A percentile compares a stretch with the other conserved stretches of the same genome.
Conservation (phyloP, 2,329 filamentous ascomycete genomes). For the Pseudogymnoascus sp. region DNA sequence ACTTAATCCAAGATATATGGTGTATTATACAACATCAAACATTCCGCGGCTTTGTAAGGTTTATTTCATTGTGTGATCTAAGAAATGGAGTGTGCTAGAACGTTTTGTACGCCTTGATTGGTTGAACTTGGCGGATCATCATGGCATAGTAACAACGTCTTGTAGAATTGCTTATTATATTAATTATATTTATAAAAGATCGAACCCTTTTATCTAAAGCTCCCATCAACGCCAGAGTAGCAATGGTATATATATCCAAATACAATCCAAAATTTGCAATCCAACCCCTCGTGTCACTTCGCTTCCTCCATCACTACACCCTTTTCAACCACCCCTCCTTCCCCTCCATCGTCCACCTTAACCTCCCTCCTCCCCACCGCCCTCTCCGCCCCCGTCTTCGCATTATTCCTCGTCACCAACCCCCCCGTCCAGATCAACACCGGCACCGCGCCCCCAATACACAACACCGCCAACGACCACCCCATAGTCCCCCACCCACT, state of each 20-base stretch:
- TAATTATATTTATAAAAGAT: neutral
- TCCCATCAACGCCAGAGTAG: neutral
- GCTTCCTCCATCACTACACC: neutral
- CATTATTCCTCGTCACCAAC: slow-evolving; percentile 30
- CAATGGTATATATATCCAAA: slow-evolving; percentile 5
- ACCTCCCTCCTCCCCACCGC: slow-evolving; percentile 9
- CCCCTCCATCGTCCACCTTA: neutral
- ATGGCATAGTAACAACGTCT: too few species aligned
- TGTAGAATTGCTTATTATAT: neutral
- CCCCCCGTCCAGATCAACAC: slow-evolving; percentile 47
- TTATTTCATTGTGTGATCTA: neutral
- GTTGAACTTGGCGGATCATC: neutral
- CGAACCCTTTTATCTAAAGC: neutral
- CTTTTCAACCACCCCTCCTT: neutral
- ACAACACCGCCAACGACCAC: slow-evolving; percentile 43
- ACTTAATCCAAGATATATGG: neutral
- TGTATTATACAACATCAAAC: neutral
- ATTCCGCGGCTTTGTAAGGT: too few species aligned
- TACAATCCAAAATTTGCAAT: neutral
- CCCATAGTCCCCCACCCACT: slow-evolving; percentile 48
- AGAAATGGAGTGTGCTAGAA: neutral
- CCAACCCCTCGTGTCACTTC: neutral
- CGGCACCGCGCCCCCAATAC: slow-evolving; percentile 42
- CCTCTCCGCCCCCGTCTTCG: slow-evolving; percentile 21
- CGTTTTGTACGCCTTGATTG: neutral